Base-by-base conservation (phyloP, 2,329 filamentous ascomycete species). In the Aspergillus hortae region DNA sequence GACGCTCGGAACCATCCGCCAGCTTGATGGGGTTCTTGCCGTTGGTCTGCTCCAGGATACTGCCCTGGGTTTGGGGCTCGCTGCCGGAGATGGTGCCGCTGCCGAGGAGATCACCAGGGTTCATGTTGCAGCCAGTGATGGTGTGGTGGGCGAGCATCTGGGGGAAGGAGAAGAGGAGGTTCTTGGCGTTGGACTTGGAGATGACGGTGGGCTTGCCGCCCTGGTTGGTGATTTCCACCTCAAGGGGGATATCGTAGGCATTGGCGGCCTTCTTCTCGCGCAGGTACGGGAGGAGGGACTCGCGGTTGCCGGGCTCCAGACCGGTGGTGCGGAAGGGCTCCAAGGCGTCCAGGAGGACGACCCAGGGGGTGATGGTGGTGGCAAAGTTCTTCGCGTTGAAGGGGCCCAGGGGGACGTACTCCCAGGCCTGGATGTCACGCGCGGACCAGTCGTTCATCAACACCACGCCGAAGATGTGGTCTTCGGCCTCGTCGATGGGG, bases 361-460 rank as follows among this genome's bases (percentile, higher is more conserved):
- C 82, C 89, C 89, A 94, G 0, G 88, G 82, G 54, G 84, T 88
- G 59, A 94, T 87, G 0, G 82, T 88, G 0, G 88, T 89, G 3
- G 80, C 87, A 64, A 94, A 92, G 68, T 92, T 92, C 80, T 95
- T 94, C 21, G 84, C 79, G 56, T 89, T 91, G 74, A 94, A 92
- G 0, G 89, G 89, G 0, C 90, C 90, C 6, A 92, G 74, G 0
- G 90, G 90, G 7, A 92, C 80, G 60, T 92, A 92, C 70, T 95
- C 90, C 88, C 88, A 94, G 0, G 81, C 81, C 67, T 95, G 90
- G 46, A 94, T 86, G 61, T 94, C 89, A 56, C 89, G 77, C 4
- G 89, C 89, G 49, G 86, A 90, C 90, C 90, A 95, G 70, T 95
- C 90, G 61, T 95, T 95, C 78, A 95, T 81, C 52, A 95, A 72